A percentile compares a stretch with the other conserved stretches of the same genome.
These are phyloP conservation scores for Corymbia maculata DNA, from an alignment of 345 rosid species.

Conservation along the genomic window DNA sequence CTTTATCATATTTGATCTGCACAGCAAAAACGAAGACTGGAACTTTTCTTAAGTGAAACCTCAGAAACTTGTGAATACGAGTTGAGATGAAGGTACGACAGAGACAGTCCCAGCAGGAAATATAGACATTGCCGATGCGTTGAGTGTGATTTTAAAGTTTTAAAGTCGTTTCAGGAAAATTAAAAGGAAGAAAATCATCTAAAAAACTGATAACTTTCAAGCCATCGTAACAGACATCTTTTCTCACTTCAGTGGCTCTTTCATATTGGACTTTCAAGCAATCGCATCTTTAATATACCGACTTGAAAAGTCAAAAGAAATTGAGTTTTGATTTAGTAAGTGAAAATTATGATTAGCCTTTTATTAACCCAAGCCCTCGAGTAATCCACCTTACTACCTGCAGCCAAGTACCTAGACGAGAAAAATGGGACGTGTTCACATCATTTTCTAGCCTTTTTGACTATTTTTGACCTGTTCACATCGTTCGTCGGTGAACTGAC, in stretches of 20 bases:
- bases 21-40: no score
- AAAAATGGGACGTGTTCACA: no score
- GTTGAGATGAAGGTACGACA: not conserved
- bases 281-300: not conserved
- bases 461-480: no score
- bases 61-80: no score
- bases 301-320: not conserved
- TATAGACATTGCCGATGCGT: rapidly evolving
- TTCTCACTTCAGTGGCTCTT: not conserved
- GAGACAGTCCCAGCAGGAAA: rapidly evolving
- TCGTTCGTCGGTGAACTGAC: not conserved
- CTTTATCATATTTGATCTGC: not conserved
- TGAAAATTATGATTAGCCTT: not conserved
- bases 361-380: not conserved
- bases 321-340: not conserved
- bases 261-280: not conserved
- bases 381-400: not conserved
- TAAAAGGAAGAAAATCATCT: not conserved
- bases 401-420: not conserved
- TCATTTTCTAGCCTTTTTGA: not conserved
- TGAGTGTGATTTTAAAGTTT: not conserved
- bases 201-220: not conserved
- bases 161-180: not conserved
- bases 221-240: not conserved
- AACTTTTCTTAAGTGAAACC: not conserved